These are phyloP conservation scores for Termitomyces sp. DNA, from an alignment of 768 basidiomycete genomes.

Conservation along the genomic window DNA sequence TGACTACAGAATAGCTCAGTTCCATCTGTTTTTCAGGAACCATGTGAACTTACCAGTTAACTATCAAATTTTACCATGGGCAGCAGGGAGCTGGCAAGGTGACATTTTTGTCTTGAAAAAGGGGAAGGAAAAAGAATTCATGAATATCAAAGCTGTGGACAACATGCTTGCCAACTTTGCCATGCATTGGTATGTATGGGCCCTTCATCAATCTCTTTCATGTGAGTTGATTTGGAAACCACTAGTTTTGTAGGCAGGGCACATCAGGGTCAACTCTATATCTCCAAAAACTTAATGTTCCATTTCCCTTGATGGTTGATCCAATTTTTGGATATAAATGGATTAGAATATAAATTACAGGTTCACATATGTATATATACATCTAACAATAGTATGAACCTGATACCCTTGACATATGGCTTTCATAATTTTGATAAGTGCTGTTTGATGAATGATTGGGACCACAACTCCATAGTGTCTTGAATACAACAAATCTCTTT, in stretches of 20 bases:
- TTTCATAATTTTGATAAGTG: neutral
- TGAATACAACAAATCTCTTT: neutral
- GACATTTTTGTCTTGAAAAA: neutral
- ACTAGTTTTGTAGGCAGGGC: neutral
- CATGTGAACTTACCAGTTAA: neutral
- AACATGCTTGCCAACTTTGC: neutral
- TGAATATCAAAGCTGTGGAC: neutral
- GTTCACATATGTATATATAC: neutral
- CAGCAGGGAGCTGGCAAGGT: neutral
- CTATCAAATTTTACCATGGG: neutral
- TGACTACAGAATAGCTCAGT: neutral
- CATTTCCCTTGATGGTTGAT: neutral
- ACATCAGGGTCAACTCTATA: neutral
- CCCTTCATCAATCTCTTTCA: neutral
- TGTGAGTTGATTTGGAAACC: neutral
- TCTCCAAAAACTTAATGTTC: neutral
- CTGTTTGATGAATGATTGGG: neutral
- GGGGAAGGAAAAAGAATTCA: neutral
- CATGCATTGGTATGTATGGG: neutral
- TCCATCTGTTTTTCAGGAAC: neutral
- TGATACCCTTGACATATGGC: neutral
- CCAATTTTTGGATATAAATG: neutral
- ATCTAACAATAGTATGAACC: neutral
- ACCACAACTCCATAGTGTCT: neutral
- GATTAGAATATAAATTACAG: too few relatives aligned